Percentiles rank a stretch among this genome's conserved stretches.
Evolutionary conservation across 2,329 filamentous ascomycete species (phyloP).

Genomic region (Rutstroemia sp.): DNA sequence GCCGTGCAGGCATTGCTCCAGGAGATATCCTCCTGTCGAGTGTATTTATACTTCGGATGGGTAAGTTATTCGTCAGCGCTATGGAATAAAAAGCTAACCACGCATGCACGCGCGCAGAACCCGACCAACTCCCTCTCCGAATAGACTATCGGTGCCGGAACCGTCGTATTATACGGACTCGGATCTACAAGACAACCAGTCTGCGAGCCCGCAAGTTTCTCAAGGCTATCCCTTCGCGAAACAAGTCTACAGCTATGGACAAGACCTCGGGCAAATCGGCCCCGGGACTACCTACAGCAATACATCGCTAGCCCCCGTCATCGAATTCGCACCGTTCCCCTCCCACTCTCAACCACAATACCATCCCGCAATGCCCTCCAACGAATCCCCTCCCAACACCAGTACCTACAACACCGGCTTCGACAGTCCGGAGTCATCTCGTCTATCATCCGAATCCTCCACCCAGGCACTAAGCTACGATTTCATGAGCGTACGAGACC

Average conservation of each 20-base stretch:
- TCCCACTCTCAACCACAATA: background rate
- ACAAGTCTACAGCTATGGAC: background rate
- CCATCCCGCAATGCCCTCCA: background rate
- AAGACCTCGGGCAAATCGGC: background rate
- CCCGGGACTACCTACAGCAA: background rate
- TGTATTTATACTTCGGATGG: conserved; percentile 6
- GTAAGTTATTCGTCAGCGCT: background rate
- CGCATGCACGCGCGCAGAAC: background rate
- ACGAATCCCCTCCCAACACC: background rate
- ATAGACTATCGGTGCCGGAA: background rate
- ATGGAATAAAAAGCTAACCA: background rate
- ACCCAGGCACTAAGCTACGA: background rate
- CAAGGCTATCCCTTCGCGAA: background rate
- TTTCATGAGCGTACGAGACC: background rate
- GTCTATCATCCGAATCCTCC: background rate
- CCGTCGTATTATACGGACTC: background rate
- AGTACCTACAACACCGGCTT: background rate
- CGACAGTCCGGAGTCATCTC: background rate
- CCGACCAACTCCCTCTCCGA: background rate
- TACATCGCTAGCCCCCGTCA: background rate
- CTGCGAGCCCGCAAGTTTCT: background rate
- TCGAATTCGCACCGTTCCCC: background rate
- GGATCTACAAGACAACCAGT: background rate
- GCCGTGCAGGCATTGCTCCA: conserved; percentile 9
- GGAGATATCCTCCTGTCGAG: conserved; percentile 7